These are phyloP conservation scores for Neolentinus lepideus DNA, from an alignment of 1,284 basidiomycete genomes.

Conservation along the genomic window DNA sequence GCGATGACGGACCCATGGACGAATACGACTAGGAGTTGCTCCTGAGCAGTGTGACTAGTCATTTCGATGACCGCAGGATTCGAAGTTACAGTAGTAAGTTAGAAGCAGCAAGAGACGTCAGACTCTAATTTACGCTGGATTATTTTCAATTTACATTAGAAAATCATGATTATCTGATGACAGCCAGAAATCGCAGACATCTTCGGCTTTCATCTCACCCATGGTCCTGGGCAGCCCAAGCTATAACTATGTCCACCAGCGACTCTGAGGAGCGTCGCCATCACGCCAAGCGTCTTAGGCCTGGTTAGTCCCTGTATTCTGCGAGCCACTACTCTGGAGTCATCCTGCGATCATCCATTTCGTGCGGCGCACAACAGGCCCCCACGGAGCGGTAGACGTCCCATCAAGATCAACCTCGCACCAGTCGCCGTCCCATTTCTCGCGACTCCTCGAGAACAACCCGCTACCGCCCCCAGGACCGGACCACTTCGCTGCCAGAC, in stretches of 20 bases:
- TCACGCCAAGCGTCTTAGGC: not conserved
- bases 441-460: not conserved
- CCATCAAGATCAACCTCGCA: not conserved
- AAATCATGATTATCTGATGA: no score
- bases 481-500: not conserved
- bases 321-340: not conserved
- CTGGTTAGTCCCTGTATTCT: not conserved
- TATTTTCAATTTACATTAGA: no score
- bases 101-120: no score
- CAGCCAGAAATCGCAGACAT: no score
- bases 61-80: not conserved
- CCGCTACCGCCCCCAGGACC: not conserved
- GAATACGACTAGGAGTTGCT: conserved; percentile 16
- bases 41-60: not conserved
- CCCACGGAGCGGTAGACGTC: not conserved
- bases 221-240: no score
- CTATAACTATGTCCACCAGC: not conserved
- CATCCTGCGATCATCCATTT: not conserved
- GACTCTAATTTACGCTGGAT: no score
- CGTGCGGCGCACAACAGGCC: not conserved
- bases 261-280: not conserved
- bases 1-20: conserved; percentile 47
- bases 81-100: no score
- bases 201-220: no score
- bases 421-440: not conserved